A percentile compares a stretch with the other conserved stretches of the same genome.
phyloP scores from a whole-genome alignment of 495 filamentous ascomycete species.

The Trichoderma orchidacearum region DNA sequence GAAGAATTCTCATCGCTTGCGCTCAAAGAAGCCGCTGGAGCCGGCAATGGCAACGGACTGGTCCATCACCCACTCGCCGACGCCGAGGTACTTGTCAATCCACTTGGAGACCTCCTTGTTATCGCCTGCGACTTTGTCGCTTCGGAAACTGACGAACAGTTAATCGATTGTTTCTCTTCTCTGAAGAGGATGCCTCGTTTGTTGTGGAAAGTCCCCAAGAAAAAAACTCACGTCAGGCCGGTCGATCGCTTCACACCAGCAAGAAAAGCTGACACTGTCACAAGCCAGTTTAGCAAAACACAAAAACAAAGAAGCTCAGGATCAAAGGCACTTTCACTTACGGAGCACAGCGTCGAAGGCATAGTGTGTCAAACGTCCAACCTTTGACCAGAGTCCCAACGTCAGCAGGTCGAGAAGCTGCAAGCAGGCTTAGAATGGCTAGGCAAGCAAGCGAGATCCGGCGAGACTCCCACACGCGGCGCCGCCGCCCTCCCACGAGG shows the following conservation, averaged over 20 bases:
- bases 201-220: conserved; percentile 38
- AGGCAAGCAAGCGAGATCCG: neutral
- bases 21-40: conserved; percentile 77
- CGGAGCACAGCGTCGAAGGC: conserved; percentile 90
- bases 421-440: conserved; percentile 15
- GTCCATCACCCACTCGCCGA: conserved; percentile 98
- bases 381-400: conserved; percentile 52
- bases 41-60: conserved; percentile 85
- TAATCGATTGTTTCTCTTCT: neutral
- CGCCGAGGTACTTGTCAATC: conserved; percentile 87
- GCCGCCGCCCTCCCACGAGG: neutral
- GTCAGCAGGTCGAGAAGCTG: conserved; percentile 50
- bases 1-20: conserved; percentile 47
- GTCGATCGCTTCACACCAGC: conserved; percentile 94
- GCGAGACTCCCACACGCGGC: neutral
- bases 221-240: conserved; percentile 76
- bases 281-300: conserved; percentile 1
- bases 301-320: neutral
- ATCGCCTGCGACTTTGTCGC: conserved; percentile 65
- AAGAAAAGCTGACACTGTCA: conserved; percentile 79
- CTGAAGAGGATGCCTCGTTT: no score
- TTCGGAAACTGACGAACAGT: conserved; percentile 52
- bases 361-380: conserved; percentile 87
- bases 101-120: conserved; percentile 78
- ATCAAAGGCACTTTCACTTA: conserved; percentile 28